Evolutionary conservation across 345 rosid species (phyloP).

Genomic region (Gossypium ekmanianum): DNA sequence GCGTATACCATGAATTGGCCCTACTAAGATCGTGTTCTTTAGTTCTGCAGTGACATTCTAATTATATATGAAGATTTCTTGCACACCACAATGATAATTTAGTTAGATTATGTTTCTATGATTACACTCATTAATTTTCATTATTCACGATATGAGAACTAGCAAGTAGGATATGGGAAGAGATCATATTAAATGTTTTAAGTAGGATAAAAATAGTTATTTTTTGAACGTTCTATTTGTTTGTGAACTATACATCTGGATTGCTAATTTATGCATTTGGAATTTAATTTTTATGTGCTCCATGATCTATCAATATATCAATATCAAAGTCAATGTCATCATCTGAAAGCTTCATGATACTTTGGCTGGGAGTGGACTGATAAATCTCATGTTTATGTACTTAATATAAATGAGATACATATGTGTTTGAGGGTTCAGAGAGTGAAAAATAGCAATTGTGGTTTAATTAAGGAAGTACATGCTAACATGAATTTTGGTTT

Average conservation of each 20-base stretch:
- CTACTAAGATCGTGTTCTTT: background rate
- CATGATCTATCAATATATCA: background rate
- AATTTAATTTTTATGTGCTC: background rate
- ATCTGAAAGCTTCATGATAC: background rate
- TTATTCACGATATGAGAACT: background rate
- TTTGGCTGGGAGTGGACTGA: background rate
- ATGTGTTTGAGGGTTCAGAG: background rate
- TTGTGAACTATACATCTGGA: background rate
- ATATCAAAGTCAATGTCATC: background rate
- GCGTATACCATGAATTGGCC: slow-evolving; percentile 26
- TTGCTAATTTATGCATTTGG: background rate
- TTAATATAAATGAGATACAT: background rate
- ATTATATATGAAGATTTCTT: background rate
- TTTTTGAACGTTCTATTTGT: background rate
- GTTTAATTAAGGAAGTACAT: background rate
- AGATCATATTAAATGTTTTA: background rate
- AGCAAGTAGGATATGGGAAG: background rate
- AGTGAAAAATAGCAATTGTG: background rate
- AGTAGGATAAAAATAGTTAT: background rate
- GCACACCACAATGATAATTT: background rate
- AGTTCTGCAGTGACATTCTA: background rate
- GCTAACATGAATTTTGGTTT: slow-evolving; percentile 1
- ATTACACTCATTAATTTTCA: background rate
- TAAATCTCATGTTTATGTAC: background rate
- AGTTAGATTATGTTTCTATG: background rate